Conservation (phyloP, 1,284 basidiomycete genomes). For the Serendipita sp. region DNA sequence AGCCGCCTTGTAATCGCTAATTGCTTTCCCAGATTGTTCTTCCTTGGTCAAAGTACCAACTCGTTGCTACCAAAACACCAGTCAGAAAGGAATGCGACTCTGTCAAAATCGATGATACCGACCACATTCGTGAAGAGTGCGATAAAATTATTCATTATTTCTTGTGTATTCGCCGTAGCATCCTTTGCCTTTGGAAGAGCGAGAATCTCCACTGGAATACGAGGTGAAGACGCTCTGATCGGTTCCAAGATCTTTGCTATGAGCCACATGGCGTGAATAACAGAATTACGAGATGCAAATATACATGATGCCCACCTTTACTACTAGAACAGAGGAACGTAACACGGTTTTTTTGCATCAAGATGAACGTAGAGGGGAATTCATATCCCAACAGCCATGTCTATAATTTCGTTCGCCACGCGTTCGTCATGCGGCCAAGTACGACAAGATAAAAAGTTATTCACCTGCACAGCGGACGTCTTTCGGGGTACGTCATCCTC, state of each 20-base stretch:
- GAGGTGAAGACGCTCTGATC: conserved; percentile 38
- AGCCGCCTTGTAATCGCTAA: conserved; percentile 64
- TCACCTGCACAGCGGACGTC: conserved; percentile 78
- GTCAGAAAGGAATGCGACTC: neutral
- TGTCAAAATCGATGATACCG: neutral
- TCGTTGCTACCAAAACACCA: conserved; percentile 30
- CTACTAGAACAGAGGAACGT: conserved; percentile 76
- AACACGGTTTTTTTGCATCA: conserved; percentile 67
- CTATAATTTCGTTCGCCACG: conserved; percentile 28
- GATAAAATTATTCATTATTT: conserved; percentile 50
- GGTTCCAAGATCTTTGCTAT: conserved; percentile 64
- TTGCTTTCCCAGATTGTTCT: conserved; percentile 61
- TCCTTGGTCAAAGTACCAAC: conserved; percentile 68
- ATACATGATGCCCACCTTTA: conserved; percentile 49
- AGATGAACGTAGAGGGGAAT: conserved; percentile 83
- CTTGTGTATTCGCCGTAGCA: conserved; percentile 28
- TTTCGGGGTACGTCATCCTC: conserved; percentile 75
- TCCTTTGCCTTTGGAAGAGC: conserved; percentile 64
- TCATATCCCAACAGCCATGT: conserved; percentile 95
- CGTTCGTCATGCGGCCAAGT: conserved; percentile 12
- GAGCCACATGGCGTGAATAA: conserved; percentile 10
- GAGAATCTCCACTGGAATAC: conserved; percentile 50
- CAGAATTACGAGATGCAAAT: conserved; percentile 6
- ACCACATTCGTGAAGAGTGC: conserved; percentile 25
- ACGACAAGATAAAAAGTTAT: neutral